Evolutionary conservation across 148 eudicot genomes (phyloP), one percentile per base, ranked within the genome.

Genomic region (Camellia granthamiana): DNA sequence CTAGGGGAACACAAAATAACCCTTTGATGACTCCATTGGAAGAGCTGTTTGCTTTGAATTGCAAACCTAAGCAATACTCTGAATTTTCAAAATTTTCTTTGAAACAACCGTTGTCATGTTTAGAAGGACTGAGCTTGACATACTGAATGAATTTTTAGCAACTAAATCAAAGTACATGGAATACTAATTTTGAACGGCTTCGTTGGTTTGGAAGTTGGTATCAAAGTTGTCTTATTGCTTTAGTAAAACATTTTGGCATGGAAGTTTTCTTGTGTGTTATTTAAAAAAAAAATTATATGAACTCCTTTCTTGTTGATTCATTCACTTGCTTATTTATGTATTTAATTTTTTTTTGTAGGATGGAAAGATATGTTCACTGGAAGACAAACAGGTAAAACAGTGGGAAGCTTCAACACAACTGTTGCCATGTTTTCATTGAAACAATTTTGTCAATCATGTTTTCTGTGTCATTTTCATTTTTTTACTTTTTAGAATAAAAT

Each of bases 361-460:
- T 77, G 91, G 86, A 72, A 86, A 89, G 84, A 88, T 94, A 64
- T 59, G 58, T 63, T 79, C 88, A 74, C 76, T 94, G 79, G 95
- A 92, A 82, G 85, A 83, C 55, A 89, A 92, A 79, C 97, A 91
- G 98, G 98, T 94, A 79, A 78, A 72, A 14, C 59, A 46, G 18
- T 23, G 30, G 30, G 30, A 23, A 23, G 30, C 30, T 23, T 23
- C 30, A 23, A 23, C 30, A 23, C 30, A 23, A 23, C 30, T 23
- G 30, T 23, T 23, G 30, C 30, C 0, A 23, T 23, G 30, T 23
- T 23, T 23, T 23, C 30, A 23, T 23, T 23, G 23, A 23, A 23
- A 23, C 23, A 23, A 23, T 23, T 23, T 23, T 23, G 30, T 23
- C 30, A 23, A 23, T 23, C 30, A 23, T 23, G 30, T 23, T 23